phyloP scores from a whole-genome alignment of 2,329 filamentous ascomycete species.

The Fusarium sp. region DNA sequence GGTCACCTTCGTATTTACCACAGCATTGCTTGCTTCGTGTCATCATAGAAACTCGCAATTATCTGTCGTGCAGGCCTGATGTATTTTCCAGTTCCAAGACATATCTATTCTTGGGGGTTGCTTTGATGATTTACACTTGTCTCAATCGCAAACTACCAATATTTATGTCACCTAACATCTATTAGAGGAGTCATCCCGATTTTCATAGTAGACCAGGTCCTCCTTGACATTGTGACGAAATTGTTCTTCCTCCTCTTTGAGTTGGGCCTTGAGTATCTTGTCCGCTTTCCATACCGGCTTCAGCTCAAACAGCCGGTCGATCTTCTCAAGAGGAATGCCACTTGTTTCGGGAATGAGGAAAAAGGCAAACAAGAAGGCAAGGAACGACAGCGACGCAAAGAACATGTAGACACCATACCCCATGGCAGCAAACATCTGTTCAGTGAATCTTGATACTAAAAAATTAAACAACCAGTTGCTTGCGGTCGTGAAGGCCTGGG shows the following conservation, averaged over 20 bases:
- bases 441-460: conserved; percentile 65
- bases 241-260: conserved; percentile 34
- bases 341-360: conserved; percentile 67
- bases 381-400: conserved; percentile 63
- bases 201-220: background rate
- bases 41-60: no score
- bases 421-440: conserved; percentile 60
- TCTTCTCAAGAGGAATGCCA: conserved; percentile 62
- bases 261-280: conserved; percentile 33
- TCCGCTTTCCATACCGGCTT: conserved; percentile 43
- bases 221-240: conserved; percentile 40
- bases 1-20: no score
- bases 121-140: background rate
- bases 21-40: no score
- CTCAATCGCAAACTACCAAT: background rate
- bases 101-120: no score
- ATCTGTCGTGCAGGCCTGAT: no score
- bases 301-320: conserved; percentile 61
- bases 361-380: conserved; percentile 61
- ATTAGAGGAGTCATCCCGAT: background rate
- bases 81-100: no score
- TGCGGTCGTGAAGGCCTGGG: conserved; percentile 68
- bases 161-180: background rate
- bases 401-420: conserved; percentile 67
- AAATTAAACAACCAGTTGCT: conserved; percentile 71